A percentile compares a stretch with the other conserved stretches of the same genome.
These are phyloP conservation scores for Lasiosphaeria miniovina DNA, from an alignment of 495 filamentous ascomycete genomes.

Conservation along the genomic window DNA sequence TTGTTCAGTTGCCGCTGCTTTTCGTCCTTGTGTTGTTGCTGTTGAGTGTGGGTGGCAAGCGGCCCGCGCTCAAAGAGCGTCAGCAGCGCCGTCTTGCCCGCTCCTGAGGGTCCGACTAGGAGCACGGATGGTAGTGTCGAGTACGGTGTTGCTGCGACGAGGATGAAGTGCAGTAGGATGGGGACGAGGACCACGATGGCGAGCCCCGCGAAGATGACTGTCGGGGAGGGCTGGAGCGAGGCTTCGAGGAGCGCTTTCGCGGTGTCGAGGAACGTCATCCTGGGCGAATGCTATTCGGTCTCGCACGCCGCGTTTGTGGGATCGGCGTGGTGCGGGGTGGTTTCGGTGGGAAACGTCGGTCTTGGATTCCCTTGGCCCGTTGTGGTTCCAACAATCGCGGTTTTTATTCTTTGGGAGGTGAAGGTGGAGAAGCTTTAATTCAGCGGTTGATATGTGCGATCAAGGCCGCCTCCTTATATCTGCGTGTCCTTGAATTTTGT, in stretches of 20 bases:
- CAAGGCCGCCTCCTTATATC: too few species aligned
- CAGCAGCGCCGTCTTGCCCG: conserved; percentile 85
- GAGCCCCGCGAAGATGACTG: conserved; percentile 61
- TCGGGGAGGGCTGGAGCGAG: conserved; percentile 49
- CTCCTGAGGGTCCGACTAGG: conserved; percentile 76
- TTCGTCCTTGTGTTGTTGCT: too few species aligned
- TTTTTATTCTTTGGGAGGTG: too few species aligned
- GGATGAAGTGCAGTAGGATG: conserved; percentile 69
- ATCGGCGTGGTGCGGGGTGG: background rate
- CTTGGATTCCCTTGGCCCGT: too few species aligned
- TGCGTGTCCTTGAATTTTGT: too few species aligned
- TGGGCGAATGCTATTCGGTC: conserved; percentile 7
- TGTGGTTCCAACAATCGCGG: too few species aligned
- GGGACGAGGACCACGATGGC: conserved; percentile 71
- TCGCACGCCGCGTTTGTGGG: background rate
- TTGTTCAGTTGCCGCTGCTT: conserved; percentile 15
- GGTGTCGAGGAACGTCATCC: conserved; percentile 19
- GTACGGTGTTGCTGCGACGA: conserved; percentile 64
- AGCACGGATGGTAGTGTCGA: conserved; percentile 76
- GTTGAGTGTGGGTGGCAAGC: background rate
- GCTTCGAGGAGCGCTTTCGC: conserved; percentile 39
- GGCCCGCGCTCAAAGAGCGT: conserved; percentile 58
- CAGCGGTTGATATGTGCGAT: too few species aligned
- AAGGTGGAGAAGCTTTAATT: too few species aligned
- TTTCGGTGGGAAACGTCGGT: background rate